Evolutionary conservation across 257 asterid genomes (phyloP).

Genomic region (Fraxinus quadrangulata): DNA sequence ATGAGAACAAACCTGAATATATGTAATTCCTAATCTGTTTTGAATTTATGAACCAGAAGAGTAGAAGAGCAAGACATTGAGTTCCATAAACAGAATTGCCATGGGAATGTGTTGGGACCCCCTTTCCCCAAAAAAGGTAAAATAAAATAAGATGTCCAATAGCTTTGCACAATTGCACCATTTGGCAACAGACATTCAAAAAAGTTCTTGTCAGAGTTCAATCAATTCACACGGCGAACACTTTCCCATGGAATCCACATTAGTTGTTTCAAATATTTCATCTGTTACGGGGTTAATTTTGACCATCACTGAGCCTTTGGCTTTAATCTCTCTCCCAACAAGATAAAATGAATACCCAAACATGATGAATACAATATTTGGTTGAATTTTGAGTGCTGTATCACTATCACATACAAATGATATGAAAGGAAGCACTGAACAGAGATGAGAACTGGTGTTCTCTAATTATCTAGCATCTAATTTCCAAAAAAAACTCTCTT

Average conservation of each 20-base stretch:
- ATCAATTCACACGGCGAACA: neutral
- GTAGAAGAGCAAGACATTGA: neutral
- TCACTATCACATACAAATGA: neutral
- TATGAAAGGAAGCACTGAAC: neutral
- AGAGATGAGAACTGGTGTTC: neutral
- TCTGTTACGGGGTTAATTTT: neutral
- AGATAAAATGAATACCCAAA: neutral
- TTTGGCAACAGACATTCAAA: neutral
- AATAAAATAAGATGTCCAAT: neutral
- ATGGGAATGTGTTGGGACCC: no score
- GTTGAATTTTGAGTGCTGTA: neutral
- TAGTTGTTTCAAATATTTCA: neutral
- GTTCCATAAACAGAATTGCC: no score
- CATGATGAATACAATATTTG: neutral
- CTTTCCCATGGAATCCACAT: neutral
- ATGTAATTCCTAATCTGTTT: neutral
- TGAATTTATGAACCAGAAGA: neutral
- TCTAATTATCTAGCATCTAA: neutral
- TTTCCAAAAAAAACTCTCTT: neutral
- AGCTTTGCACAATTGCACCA: neutral
- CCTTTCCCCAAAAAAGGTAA: neutral
- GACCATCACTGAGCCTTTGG: neutral
- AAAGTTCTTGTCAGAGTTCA: neutral
- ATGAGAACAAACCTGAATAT: neutral
- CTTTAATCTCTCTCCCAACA: neutral